Conservation (phyloP, 495 filamentous ascomycete genomes). For the Venustampulla echinocandica region DNA sequence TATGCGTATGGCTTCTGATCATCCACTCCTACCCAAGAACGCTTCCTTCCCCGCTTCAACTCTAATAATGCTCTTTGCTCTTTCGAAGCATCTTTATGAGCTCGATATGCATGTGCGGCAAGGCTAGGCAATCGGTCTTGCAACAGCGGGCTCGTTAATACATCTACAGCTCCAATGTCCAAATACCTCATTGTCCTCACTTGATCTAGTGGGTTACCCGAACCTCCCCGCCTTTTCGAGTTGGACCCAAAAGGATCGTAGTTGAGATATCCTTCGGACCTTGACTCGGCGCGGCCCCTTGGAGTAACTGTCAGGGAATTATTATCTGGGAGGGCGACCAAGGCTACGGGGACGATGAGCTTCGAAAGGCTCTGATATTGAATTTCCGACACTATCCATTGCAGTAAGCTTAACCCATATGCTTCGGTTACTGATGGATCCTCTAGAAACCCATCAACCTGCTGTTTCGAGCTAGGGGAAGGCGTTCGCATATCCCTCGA, state of each 20-base stretch:
- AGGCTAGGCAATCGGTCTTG: slow-evolving; percentile 60
- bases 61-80: slow-evolving; percentile 61
- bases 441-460: slow-evolving; percentile 25
- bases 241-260: slow-evolving; percentile 24
- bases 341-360: slow-evolving; percentile 63
- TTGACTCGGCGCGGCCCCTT: slow-evolving; percentile 5
- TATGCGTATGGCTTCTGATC: slow-evolving; percentile 84
- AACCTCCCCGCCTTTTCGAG: slow-evolving; percentile 26
- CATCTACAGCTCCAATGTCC: slow-evolving; percentile 78
- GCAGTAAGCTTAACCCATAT: slow-evolving; percentile 60
- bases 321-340: slow-evolving; percentile 35
- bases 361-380: slow-evolving; percentile 63
- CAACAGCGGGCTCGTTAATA: slow-evolving; percentile 68
- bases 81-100: slow-evolving; percentile 58
- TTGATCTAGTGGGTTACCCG: slow-evolving; percentile 30
- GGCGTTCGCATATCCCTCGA: slow-evolving; percentile 26
- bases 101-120: slow-evolving; percentile 73
- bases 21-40: slow-evolving; percentile 87
- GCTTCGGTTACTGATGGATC: slow-evolving; percentile 34
- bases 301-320: background rate
- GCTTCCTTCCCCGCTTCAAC: slow-evolving; percentile 61
- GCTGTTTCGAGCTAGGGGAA: slow-evolving; percentile 35
- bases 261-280: slow-evolving; percentile 5
- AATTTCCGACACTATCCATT: slow-evolving; percentile 60
- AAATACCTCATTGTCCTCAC: slow-evolving; percentile 54